Evolutionary conservation across 1,139 yeast genomes (phyloP).

Genomic region (Yamadazyma atmosphaerica): DNA sequence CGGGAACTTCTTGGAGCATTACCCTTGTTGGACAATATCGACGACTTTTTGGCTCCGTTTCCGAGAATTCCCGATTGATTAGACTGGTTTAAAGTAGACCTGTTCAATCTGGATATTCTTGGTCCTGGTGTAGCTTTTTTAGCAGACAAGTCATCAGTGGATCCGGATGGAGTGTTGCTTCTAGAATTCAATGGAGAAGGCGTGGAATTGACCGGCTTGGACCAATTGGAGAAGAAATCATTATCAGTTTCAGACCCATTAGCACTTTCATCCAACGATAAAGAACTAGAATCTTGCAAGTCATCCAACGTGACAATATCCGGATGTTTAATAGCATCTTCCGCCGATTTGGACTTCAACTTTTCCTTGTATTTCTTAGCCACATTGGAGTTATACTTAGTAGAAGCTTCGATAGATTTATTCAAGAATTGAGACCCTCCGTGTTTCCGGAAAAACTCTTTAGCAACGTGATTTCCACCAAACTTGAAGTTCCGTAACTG

Average conservation of each 20-base stretch:
- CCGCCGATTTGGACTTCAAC: constrained; percentile 63
- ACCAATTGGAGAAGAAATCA: constrained; percentile 92
- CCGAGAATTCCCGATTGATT: constrained; percentile 6
- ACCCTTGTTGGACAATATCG: constrained; percentile 43
- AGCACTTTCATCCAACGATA: constrained; percentile 34
- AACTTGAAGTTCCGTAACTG: constrained; percentile 88
- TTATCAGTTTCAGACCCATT: constrained; percentile 30
- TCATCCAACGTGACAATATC: constrained; percentile 64
- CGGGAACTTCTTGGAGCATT: constrained; percentile 56
- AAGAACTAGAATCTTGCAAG: constrained; percentile 42
- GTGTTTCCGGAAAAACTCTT: constrained; percentile 77
- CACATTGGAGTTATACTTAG: constrained; percentile 77
- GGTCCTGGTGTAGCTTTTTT: constrained; percentile 19
- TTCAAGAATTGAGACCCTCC: constrained; percentile 74
- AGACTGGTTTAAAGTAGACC: constrained; percentile 8
- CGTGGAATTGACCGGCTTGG: constrained; percentile 60
- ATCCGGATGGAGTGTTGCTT: constrained; percentile 46
- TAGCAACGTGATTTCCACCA: constrained; percentile 88
- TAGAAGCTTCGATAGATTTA: constrained; percentile 58
- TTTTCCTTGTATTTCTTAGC: constrained; percentile 81
- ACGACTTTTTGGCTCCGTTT: constrained; percentile 29
- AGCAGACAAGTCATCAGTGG: constrained; percentile 37
- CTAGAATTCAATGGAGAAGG: constrained; percentile 56
- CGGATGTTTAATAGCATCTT: constrained; percentile 71
- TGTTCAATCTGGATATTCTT: constrained; percentile 20